Conservation (phyloP, 2,329 filamentous ascomycete genomes). For the Aspergillus sp. region DNA sequence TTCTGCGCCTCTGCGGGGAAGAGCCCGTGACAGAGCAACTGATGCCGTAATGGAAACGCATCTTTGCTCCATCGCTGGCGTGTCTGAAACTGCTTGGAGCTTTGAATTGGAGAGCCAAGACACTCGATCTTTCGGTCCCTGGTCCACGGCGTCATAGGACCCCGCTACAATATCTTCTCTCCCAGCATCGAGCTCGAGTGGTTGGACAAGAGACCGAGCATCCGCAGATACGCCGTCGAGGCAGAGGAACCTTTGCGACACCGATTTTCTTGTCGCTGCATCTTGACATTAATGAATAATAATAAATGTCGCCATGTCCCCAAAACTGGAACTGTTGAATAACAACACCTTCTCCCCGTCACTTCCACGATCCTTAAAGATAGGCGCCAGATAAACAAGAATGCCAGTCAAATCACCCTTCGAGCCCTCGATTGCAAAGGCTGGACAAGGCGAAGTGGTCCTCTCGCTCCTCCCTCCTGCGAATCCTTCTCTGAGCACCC, state of each 20-base stretch:
- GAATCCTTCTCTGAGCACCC: slow-evolving; percentile 67
- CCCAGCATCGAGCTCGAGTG: neutral
- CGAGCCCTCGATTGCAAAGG: slow-evolving; percentile 67
- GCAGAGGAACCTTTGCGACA: slow-evolving; percentile 3
- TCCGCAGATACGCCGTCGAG: neutral
- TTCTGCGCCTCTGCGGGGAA: slow-evolving; percentile 3
- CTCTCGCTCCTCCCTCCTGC: slow-evolving; percentile 70
- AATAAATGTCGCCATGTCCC: neutral
- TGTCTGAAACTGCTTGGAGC: slow-evolving; percentile 1
- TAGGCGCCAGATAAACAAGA: neutral
- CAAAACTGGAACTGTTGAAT: neutral
- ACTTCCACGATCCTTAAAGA: neutral
- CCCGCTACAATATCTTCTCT: slow-evolving; percentile 14
- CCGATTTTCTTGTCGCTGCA: neutral
- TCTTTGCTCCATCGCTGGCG: slow-evolving; percentile 14
- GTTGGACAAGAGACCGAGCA: neutral
- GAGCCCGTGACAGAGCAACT: neutral
- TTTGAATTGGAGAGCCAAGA: slow-evolving; percentile 15
- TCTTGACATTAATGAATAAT: neutral
- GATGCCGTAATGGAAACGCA: slow-evolving; percentile 25
- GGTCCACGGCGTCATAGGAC: slow-evolving; percentile 12
- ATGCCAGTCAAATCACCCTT: slow-evolving; percentile 65
- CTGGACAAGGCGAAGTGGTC: slow-evolving; percentile 77
- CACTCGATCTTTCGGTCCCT: slow-evolving; percentile 6
- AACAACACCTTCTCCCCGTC: neutral